Percentiles rank a stretch among this genome's conserved stretches.
phyloP scores from a whole-genome alignment of 176 grass and related monocot genomes.

The Phoenix dactylifera region DNA sequence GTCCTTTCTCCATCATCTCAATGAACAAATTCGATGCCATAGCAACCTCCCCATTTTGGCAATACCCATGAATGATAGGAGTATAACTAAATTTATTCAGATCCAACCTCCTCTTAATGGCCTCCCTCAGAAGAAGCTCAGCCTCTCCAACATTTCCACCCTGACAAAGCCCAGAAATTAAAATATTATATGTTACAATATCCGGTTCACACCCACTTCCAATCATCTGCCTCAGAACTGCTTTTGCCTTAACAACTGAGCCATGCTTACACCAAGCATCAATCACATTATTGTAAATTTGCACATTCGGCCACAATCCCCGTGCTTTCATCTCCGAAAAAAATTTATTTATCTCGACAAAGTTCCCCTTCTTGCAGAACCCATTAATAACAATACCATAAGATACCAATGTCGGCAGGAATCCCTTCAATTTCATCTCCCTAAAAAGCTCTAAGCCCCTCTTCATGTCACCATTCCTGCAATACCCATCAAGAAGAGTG shows the following conservation, averaged over 20 bases:
- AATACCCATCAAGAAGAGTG: slow-evolving; percentile 60
- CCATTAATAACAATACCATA: slow-evolving; percentile 56
- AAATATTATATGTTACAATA: slow-evolving; percentile 54
- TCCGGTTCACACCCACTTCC: slow-evolving; percentile 29
- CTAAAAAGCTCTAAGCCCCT: slow-evolving; percentile 39
- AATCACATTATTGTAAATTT: slow-evolving; percentile 63
- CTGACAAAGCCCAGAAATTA: slow-evolving; percentile 49
- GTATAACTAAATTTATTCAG: slow-evolving; percentile 60
- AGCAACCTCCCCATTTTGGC: slow-evolving; percentile 28
- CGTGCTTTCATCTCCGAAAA: slow-evolving; percentile 48
- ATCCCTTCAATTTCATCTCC: slow-evolving; percentile 57
- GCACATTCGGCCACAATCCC: slow-evolving; percentile 42
- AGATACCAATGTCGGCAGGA: slow-evolving; percentile 51
- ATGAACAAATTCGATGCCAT: slow-evolving; percentile 47
- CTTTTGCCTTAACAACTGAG: slow-evolving; percentile 40
- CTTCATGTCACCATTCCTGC: slow-evolving; percentile 27
- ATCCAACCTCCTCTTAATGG: slow-evolving; percentile 42
- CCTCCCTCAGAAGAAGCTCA: slow-evolving; percentile 41
- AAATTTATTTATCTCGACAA: slow-evolving; percentile 30
- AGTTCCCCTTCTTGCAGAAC: slow-evolving; percentile 43
- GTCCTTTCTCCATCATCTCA: slow-evolving; percentile 56
- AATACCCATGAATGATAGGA: slow-evolving; percentile 54
- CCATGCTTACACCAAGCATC: slow-evolving; percentile 36
- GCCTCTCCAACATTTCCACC: slow-evolving; percentile 32
- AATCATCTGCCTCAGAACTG: slow-evolving; percentile 59